Conservation (phyloP, 345 rosid genomes). For the Eucalyptus marginata region DNA sequence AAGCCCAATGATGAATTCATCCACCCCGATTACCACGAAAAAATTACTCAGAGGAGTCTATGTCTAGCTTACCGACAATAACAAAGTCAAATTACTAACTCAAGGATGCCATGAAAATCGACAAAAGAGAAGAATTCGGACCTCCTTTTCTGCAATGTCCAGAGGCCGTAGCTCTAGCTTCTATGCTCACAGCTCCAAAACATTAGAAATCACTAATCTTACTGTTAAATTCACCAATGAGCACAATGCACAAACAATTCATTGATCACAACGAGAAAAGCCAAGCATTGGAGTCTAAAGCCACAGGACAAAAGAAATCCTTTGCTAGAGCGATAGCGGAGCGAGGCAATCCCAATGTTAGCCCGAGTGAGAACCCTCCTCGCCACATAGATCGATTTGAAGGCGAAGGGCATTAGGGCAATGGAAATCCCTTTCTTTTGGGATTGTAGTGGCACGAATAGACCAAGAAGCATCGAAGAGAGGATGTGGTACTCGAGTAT, state of each 20-base stretch:
- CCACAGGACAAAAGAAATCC: constrained; percentile 35
- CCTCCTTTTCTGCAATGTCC: constrained; percentile 64
- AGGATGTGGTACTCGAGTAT: background rate
- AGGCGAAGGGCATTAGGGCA: too few species aligned
- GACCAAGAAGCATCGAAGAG: background rate
- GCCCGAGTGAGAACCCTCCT: constrained; percentile 81
- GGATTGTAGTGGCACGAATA: background rate
- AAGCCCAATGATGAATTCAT: too few species aligned
- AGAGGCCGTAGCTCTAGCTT: constrained; percentile 57
- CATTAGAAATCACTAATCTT: constrained; percentile 15
- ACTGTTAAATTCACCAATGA: background rate
- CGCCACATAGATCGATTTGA: constrained; percentile 46
- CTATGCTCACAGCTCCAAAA: constrained; percentile 61
- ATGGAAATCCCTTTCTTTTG: background rate
- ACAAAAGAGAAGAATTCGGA: background rate
- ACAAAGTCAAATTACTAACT: background rate
- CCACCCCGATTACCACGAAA: too few species aligned
- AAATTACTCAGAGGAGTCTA: too few species aligned
- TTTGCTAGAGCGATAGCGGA: constrained; percentile 72
- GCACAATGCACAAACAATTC: background rate
- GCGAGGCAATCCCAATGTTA: constrained; percentile 64
- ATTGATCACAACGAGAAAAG: background rate
- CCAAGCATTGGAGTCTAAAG: background rate
- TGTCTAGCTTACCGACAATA: too few species aligned
- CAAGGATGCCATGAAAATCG: background rate